These are phyloP conservation scores for Sclerotinia nivalis DNA, from an alignment of 2,329 filamentous ascomycete species.

Conservation along the genomic window DNA sequence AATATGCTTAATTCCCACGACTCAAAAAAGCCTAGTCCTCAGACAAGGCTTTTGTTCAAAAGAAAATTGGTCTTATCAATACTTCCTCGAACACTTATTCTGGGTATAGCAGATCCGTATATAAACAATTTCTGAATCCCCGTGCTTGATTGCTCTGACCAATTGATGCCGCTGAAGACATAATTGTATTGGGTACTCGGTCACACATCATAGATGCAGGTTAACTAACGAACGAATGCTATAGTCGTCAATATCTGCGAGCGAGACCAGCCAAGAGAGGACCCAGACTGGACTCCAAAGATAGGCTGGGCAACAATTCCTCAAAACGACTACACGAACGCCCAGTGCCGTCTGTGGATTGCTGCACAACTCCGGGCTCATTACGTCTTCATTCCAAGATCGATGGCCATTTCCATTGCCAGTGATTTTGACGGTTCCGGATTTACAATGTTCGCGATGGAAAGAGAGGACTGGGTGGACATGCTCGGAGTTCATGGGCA, in stretches of 20 bases:
- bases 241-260: background rate
- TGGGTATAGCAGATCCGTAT: too few species aligned
- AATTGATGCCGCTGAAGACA: background rate
- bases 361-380: background rate
- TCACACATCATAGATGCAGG: background rate
- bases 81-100: too few species aligned
- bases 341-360: constrained; percentile 8
- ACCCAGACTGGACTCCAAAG: background rate
- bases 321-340: background rate
- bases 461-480: constrained; percentile 6
- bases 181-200: background rate
- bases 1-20: too few species aligned
- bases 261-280: background rate
- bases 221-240: background rate
- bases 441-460: background rate
- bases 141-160: background rate
- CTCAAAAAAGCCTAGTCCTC: too few species aligned
- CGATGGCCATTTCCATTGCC: background rate
- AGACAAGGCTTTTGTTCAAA: too few species aligned
- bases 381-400: background rate
- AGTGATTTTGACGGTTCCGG: background rate
- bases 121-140: too few species aligned
- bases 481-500: constrained; percentile 6
- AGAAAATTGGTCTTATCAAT: too few species aligned
- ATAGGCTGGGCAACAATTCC: background rate